Conservation (phyloP, 257 asterid species). For the Plectranthus barbatus region DNA sequence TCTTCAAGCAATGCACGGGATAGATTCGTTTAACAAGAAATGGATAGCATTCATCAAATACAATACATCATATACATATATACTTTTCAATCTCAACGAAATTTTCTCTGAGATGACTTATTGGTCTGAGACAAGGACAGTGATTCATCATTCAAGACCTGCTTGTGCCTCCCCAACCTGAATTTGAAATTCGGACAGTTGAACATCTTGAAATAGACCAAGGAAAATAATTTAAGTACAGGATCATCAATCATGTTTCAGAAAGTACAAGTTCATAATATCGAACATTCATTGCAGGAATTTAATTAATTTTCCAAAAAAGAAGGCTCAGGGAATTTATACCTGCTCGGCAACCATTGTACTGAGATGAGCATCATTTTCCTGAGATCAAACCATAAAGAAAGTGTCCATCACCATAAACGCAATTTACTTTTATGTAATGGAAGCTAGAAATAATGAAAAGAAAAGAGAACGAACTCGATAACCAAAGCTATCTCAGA, state of each 20-base stretch:
- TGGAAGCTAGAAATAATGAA: background rate
- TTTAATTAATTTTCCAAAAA: no score
- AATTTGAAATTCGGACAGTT: conserved; percentile 17
- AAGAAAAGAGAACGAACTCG: background rate
- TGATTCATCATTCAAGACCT: conserved; percentile 81
- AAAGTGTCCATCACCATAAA: conserved; percentile 10
- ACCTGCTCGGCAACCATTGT: conserved; percentile 99
- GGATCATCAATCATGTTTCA: conserved; percentile 1
- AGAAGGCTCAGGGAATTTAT: no score
- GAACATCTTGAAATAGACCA: background rate
- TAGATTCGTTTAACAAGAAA: no score
- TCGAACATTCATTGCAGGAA: no score
- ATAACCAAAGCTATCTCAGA: background rate
- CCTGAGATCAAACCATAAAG: conserved; percentile 46
- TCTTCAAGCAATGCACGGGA: conserved; percentile 7
- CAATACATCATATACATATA: conserved; percentile 3
- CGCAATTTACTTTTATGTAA: conserved; percentile 3
- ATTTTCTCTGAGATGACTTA: conserved; percentile 67
- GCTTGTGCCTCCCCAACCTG: conserved; percentile 98
- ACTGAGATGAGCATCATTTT: conserved; percentile 98
- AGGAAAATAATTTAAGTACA: background rate
- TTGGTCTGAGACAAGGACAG: conserved; percentile 68
- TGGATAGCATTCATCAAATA: conserved; percentile 13
- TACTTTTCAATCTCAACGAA: conserved; percentile 90
- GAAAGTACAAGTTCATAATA: background rate